Percentiles rank a stretch among this genome's conserved stretches.
phyloP scores from a whole-genome alignment of 148 eudicot genomes.

The Polygonum maritimum region DNA sequence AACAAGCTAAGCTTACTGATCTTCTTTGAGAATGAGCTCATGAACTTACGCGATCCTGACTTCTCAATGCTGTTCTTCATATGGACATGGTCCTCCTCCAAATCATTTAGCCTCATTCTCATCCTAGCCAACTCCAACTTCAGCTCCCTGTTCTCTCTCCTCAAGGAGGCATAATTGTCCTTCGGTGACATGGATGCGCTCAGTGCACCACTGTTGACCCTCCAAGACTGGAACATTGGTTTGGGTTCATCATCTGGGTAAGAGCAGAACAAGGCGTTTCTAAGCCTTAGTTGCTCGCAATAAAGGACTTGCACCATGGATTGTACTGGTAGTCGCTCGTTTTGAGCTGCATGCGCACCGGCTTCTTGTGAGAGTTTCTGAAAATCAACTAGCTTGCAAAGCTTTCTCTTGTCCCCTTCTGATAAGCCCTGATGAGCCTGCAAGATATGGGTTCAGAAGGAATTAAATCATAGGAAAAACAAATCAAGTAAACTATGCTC shows the following conservation, averaged over 20 bases:
- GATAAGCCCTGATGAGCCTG: constrained; percentile 81
- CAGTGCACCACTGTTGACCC: constrained; percentile 66
- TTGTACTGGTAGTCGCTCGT: constrained; percentile 93
- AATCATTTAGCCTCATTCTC: constrained; percentile 83
- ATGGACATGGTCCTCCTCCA: constrained; percentile 77
- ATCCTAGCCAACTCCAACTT: constrained; percentile 83
- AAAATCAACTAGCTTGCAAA: constrained; percentile 77
- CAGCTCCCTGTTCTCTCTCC: constrained; percentile 76
- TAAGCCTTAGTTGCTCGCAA: constrained; percentile 78
- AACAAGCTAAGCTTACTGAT: constrained; percentile 48
- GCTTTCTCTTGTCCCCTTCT: constrained; percentile 64
- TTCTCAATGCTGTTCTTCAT: constrained; percentile 71
- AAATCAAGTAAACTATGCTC: background rate
- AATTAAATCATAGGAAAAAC: background rate
- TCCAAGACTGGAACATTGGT: constrained; percentile 41
- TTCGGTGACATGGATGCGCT: constrained; percentile 84
- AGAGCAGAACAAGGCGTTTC: constrained; percentile 19
- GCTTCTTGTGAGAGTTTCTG: constrained; percentile 94
- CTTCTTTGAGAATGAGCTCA: constrained; percentile 68
- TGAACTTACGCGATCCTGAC: constrained; percentile 36
- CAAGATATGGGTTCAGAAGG: background rate
- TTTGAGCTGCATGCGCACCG: constrained; percentile 90
- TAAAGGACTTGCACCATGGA: constrained; percentile 91
- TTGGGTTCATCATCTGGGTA: constrained; percentile 31
- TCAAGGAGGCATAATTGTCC: constrained; percentile 79